Conservation (phyloP, 108 stramenopile species). For the Fragilaria crotonensis region DNA sequence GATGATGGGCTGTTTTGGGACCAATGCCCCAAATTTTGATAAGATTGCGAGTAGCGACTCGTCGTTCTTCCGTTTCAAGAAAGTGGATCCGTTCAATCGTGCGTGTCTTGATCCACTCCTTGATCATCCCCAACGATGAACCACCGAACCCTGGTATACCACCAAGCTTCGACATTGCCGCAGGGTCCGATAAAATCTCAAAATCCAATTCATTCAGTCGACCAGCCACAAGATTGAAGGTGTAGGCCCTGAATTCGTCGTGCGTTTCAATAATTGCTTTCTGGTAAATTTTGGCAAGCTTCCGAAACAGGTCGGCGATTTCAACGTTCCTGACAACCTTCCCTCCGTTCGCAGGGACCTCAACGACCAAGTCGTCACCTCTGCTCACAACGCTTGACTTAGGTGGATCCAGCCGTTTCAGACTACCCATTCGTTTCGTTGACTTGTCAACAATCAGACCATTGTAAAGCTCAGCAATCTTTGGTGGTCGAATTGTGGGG, state of each 20-base stretch:
- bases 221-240: slow-evolving; percentile 28
- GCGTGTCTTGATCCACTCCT: slow-evolving; percentile 19
- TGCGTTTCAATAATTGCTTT: slow-evolving; percentile 5
- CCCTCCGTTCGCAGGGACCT: neutral
- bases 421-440: neutral
- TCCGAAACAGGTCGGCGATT: slow-evolving; percentile 15
- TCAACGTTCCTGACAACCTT: slow-evolving; percentile 2
- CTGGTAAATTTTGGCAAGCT: slow-evolving; percentile 21
- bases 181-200: slow-evolving; percentile 25
- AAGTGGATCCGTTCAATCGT: slow-evolving; percentile 6
- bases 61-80: slow-evolving; percentile 21
- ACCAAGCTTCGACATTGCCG: slow-evolving; percentile 10
- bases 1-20: slow-evolving; percentile 18
- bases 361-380: neutral
- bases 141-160: slow-evolving; percentile 33
- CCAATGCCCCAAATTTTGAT: slow-evolving; percentile 60
- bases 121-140: slow-evolving; percentile 17
- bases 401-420: neutral
- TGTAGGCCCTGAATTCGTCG: slow-evolving; percentile 34
- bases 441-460: neutral
- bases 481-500: neutral
- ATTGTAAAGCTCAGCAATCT: neutral
- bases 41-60: slow-evolving; percentile 32
- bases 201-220: slow-evolving; percentile 36
- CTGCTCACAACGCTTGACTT: neutral